These are phyloP conservation scores for Taiwanofungus camphoratus DNA, from an alignment of 1,284 basidiomycete genomes.

Conservation along the genomic window DNA sequence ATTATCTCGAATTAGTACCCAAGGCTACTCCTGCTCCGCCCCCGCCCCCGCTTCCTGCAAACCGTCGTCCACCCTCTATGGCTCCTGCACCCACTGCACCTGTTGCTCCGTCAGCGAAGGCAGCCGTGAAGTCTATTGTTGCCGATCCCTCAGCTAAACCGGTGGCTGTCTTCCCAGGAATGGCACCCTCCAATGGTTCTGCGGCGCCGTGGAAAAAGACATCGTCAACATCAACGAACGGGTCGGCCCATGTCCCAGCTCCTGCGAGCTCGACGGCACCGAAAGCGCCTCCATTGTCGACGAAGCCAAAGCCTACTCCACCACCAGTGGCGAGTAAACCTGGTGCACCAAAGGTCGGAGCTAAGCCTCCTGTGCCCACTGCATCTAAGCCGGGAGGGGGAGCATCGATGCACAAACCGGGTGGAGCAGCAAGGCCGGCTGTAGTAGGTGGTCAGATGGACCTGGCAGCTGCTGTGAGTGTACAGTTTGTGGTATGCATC, in stretches of 20 bases:
- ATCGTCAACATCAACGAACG: constrained; percentile 27
- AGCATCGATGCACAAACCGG: constrained; percentile 23
- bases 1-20: constrained; percentile 82
- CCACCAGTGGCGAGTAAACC: constrained; percentile 32
- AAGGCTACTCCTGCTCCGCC: constrained; percentile 53
- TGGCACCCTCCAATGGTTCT: constrained; percentile 59
- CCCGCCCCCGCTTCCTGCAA: constrained; percentile 53
- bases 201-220: constrained; percentile 71
- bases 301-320: constrained; percentile 43
- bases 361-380: constrained; percentile 56
- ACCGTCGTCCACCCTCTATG: constrained; percentile 25
- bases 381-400: constrained; percentile 49
- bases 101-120: constrained; percentile 34
- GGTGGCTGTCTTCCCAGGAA: constrained; percentile 69
- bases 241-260: constrained; percentile 36
- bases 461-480: constrained; percentile 71
- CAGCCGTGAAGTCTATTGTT: constrained; percentile 36
- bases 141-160: constrained; percentile 61
- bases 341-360: constrained; percentile 29
- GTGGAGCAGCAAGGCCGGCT: constrained; percentile 32
- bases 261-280: constrained; percentile 51
- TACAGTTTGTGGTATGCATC: background rate
- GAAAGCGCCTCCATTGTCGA: constrained; percentile 49
- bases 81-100: constrained; percentile 24
- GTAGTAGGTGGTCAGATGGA: constrained; percentile 66